phyloP scores from a whole-genome alignment of 495 filamentous ascomycete species.

The Penicillium diatomitis region DNA sequence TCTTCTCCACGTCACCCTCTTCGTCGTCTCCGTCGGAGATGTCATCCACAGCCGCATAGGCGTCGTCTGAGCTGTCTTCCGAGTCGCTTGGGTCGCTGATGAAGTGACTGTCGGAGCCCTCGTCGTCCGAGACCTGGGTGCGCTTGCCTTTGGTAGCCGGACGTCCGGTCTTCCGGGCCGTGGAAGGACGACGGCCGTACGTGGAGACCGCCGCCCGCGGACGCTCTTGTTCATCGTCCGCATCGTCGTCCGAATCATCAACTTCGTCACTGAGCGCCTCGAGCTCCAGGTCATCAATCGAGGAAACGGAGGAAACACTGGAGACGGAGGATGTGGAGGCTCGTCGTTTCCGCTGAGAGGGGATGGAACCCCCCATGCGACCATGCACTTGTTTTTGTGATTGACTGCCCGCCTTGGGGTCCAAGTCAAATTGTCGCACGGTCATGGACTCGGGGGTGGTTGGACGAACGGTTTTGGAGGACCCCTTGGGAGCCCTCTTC shows the following conservation, averaged over 20 bases:
- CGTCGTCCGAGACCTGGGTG: constrained; percentile 51
- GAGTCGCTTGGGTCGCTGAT: constrained; percentile 27
- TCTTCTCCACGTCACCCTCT: constrained; percentile 59
- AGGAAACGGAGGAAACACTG: constrained; percentile 36
- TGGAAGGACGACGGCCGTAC: constrained; percentile 32
- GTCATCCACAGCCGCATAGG: constrained; percentile 67
- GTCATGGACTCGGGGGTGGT: constrained; percentile 15
- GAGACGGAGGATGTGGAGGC: constrained; percentile 34
- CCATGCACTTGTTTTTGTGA: constrained; percentile 21
- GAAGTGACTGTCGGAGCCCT: constrained; percentile 45
- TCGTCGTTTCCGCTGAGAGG: constrained; percentile 28
- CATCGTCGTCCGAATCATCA: constrained; percentile 39
- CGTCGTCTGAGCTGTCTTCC: constrained; percentile 48
- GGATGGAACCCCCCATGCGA: constrained; percentile 10
- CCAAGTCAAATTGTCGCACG: constrained; percentile 12
- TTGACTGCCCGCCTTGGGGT: constrained; percentile 14
- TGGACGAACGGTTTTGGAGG: constrained; percentile 18
- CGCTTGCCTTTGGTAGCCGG: constrained; percentile 31
- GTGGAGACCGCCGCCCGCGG: constrained; percentile 44
- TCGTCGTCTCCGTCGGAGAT: constrained; percentile 72
- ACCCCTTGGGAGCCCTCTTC: constrained; percentile 24
- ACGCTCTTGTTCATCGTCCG: constrained; percentile 43
- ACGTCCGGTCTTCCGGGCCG: constrained; percentile 37
- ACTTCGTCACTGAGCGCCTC: constrained; percentile 24
- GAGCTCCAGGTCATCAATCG: constrained; percentile 18